Base-by-base conservation (phyloP, 306 rosid genomes). In the Sesbania bispinosa region DNA sequence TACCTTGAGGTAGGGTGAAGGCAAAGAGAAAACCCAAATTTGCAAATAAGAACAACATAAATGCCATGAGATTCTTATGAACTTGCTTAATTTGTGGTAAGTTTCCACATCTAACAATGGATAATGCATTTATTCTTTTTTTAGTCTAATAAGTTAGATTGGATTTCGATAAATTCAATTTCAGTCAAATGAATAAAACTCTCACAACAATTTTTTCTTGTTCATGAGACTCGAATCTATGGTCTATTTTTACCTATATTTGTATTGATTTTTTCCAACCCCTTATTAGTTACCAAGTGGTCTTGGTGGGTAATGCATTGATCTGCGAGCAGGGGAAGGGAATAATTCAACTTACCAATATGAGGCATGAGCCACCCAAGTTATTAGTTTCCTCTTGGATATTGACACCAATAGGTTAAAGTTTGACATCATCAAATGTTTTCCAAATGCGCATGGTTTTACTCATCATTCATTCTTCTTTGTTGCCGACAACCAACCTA, bases 371-470 rank as follows among this genome's bases (percentile, higher is more conserved):
- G n/a, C 47, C 13, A 8, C 20, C 38, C 16, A 52, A 29, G 47
- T 62, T 35, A 18, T 30, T 15, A 61, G 53, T 55, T 26, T 35
- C 9, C 38, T 69, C 36, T 30, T 50, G 27, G 67, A 19, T 24
- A 8, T 35, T 10, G 46, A 39, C 63, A 47, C 32, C 43, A 59
- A 30, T 73, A 69, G 39, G 45, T 75, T 73, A 1, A 11, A 57
- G 64, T 53, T 77, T 51, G 10, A 61, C 23, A 46, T 45, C 63
- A 15, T 69, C 62, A 54, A 35, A 33, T 62, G 27, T 62, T 32
- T 35, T 53, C 9, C 58, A 51, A 63, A 39, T 79, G 58, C 62
- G 54, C 80, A 50, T 85, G 86, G 73, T 74, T 6, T 80, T 36
- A 51, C 62, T 47, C 62, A 73, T 84, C 2, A 69, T 43, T 60